phyloP scores from a whole-genome alignment of 2,329 filamentous ascomycete genomes.

The Diaporthe vaccinii region DNA sequence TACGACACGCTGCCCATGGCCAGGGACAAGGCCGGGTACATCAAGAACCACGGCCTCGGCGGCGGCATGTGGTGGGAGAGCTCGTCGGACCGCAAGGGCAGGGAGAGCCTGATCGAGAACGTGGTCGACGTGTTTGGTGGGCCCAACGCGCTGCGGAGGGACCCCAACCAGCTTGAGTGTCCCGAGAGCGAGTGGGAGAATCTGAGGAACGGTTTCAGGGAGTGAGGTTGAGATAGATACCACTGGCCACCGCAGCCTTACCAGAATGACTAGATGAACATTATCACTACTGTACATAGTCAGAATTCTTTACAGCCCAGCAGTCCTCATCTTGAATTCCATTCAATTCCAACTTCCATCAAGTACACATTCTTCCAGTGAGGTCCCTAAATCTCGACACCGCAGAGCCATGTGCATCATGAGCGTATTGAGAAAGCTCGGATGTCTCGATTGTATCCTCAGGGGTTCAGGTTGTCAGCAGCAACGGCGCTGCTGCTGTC shows the following conservation, averaged over 20 bases:
- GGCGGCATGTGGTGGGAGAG: constrained; percentile 99
- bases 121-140: constrained; percentile 73
- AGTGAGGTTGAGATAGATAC: constrained; percentile 49
- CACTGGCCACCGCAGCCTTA: not conserved
- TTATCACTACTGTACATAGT: not conserved
- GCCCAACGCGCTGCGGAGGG: constrained; percentile 60
- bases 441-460: not conserved
- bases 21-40: constrained; percentile 77
- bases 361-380: not conserved
- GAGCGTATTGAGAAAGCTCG: not conserved
- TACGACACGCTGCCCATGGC: constrained; percentile 83
- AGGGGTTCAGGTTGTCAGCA: not conserved
- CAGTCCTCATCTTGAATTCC: not conserved
- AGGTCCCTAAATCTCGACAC: not conserved
- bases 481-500: not conserved
- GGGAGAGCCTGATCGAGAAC: constrained; percentile 76
- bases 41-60: constrained; percentile 76
- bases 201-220: constrained; percentile 68
- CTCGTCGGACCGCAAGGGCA: constrained; percentile 78
- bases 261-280: not conserved
- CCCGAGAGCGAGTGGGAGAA: constrained; percentile 80
- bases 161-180: constrained; percentile 72
- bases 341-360: too few relatives aligned
- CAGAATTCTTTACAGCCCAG: not conserved
- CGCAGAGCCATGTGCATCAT: not conserved